Percentiles rank a stretch among this genome's conserved stretches.
Conservation (phyloP, 148 eudicot species). For the Diospyros kaki region DNA sequence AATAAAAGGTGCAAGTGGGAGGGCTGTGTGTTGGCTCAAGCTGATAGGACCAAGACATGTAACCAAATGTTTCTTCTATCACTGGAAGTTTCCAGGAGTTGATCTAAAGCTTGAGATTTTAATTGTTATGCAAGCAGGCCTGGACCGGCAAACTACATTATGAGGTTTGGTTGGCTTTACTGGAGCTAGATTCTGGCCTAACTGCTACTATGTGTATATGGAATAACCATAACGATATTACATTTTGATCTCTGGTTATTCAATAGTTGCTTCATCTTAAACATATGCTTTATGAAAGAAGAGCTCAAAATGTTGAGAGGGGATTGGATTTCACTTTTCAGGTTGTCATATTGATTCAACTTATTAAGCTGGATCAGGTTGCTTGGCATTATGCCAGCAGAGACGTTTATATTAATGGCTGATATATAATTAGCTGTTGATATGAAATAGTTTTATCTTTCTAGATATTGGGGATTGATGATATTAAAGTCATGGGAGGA, state of each 20-base stretch:
- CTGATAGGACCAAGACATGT: slow-evolving; percentile 12
- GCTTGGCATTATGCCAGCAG: not conserved
- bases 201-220: slow-evolving; percentile 11
- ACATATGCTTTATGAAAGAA: not conserved
- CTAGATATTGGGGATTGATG: too few species aligned
- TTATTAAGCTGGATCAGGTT: not conserved
- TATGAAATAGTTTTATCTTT: not conserved
- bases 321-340: not conserved
- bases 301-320: slow-evolving; percentile 3
- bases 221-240: not conserved
- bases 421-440: not conserved
- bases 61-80: not conserved
- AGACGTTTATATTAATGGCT: not conserved
- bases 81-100: slow-evolving; percentile 5
- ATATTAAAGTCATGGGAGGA: too few species aligned
- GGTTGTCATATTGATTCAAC: too few species aligned
- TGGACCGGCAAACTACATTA: slow-evolving; percentile 10
- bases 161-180: slow-evolving; percentile 23
- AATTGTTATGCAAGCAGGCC: slow-evolving; percentile 12
- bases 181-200: slow-evolving; percentile 14
- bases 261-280: not conserved
- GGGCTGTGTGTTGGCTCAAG: slow-evolving; percentile 18
- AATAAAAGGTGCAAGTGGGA: slow-evolving; percentile 9
- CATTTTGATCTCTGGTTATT: slow-evolving; percentile 2
- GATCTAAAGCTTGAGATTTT: slow-evolving; percentile 17